Conservation (phyloP, 1,284 basidiomycete genomes). For the Naganishia sp. region DNA sequence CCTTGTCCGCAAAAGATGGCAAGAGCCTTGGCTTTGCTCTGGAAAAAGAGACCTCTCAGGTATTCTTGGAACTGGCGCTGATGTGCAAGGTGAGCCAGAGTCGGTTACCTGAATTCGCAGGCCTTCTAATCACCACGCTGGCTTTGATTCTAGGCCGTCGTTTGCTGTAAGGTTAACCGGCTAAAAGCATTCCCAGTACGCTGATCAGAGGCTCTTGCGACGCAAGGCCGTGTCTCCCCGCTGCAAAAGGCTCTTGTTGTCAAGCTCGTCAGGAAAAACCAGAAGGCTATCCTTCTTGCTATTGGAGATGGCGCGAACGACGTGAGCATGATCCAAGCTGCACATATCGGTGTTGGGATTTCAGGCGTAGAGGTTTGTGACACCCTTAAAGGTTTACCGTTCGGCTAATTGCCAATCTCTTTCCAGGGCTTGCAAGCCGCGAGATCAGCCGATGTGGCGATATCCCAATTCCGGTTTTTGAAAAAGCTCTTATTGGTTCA, state of each 20-base stretch:
- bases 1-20: constrained; percentile 65
- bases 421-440: constrained; percentile 90
- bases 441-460: constrained; percentile 92
- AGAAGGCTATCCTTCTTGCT: constrained; percentile 85
- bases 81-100: constrained; percentile 73
- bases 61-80: constrained; percentile 91
- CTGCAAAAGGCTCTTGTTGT: constrained; percentile 97
- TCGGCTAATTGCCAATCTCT: background rate
- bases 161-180: constrained; percentile 73
- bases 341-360: constrained; percentile 84
- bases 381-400: background rate
- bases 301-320: constrained; percentile 72
- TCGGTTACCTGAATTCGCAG: too few relatives aligned
- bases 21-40: constrained; percentile 91
- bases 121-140: background rate
- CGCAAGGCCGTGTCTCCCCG: constrained; percentile 69
- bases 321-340: constrained; percentile 64
- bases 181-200: background rate
- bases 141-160: constrained; percentile 63
- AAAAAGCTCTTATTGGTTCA: constrained; percentile 96
- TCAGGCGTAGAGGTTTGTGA: constrained; percentile 83
- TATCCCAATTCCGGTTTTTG: constrained; percentile 96
- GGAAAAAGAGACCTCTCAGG: constrained; percentile 85
- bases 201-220: constrained; percentile 3
- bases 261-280: constrained; percentile 96